Base-by-base conservation (phyloP, 805 yeast genomes). In the Lipomyces yamadae region DNA sequence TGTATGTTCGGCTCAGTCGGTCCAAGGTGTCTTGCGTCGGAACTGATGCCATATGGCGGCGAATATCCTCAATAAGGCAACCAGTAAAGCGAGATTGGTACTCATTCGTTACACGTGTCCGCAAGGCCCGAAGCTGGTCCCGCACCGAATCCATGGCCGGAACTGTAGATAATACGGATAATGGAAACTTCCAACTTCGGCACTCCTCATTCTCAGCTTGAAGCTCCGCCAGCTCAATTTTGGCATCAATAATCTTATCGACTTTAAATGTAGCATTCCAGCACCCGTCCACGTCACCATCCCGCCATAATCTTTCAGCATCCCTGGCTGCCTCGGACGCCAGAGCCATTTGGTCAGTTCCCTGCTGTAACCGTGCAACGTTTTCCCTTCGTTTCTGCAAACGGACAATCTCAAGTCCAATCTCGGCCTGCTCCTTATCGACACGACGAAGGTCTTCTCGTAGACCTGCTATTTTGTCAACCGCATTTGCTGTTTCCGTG, bases 81-180 rank as follows among this genome's bases (percentile, higher is more conserved):
- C 84, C 83, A 6, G 83, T 80, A 73, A 93, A 87, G 56, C 85
- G 78, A 32, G 83, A 79, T 5, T 88, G 84, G 71, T 87, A 89
- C n/a, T 87, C 85, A 50, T 83, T 84, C 15, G 95, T 93, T 60
- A 91, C 88, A 56, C 84, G 86, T n/a, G 81, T 78, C 60, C 88
- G 84, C 72, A 92, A 77, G 33, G 79, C 81, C 13, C 82, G 79
- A 42, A 92, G 78, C 54, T 84, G 81, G 58, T 85, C 86, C 60
- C 85, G 81, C 15, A 88, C 75, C 42, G 81, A 78, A 3, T 76
- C 72, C 34, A 88, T 76, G 2, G 88, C 90, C 0, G 84, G 83
- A 29, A 88, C 76, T 3, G 74, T 72, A 1, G 83, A 74, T 45
- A 86, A 73, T 66, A 84, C 82, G 2, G 76, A 68, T 10, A 82